A percentile compares a stretch with the other conserved stretches of the same genome.
phyloP scores from a whole-genome alignment of 2,329 filamentous ascomycete species.

The Achaetomium macrosporum region DNA sequence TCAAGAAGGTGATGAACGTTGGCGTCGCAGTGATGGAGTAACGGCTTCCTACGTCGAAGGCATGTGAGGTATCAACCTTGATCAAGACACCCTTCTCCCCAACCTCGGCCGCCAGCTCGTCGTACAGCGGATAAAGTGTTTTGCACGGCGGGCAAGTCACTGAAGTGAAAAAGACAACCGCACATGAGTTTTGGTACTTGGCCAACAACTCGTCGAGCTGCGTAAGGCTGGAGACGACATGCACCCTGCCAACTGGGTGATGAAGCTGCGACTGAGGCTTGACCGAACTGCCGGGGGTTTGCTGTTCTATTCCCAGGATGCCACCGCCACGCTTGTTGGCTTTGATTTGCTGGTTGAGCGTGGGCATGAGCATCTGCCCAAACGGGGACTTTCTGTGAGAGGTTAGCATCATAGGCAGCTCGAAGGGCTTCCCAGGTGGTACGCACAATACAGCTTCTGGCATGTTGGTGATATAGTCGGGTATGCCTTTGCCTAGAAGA shows the following conservation, averaged over 20 bases:
- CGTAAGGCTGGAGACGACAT: conserved; percentile 51
- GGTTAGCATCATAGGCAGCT: background rate
- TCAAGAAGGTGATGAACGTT: conserved; percentile 81
- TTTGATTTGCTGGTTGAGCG: conserved; percentile 50
- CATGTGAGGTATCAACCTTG: conserved; percentile 72
- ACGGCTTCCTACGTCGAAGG: conserved; percentile 55
- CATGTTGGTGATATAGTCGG: conserved; percentile 76
- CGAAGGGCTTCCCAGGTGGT: conserved; percentile 42
- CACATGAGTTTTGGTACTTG: conserved; percentile 59
- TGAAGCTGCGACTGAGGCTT: conserved; percentile 27
- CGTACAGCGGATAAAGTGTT: conserved; percentile 72
- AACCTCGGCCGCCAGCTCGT: conserved; percentile 69
- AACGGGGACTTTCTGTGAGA: conserved; percentile 23
- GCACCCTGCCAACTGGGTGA: conserved; percentile 45
- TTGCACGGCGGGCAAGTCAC: conserved; percentile 82
- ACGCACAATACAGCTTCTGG: conserved; percentile 72
- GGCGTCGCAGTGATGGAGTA: conserved; percentile 73
- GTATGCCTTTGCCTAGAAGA: conserved; percentile 80
- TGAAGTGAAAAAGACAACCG: conserved; percentile 88
- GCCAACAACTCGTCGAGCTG: conserved; percentile 57
- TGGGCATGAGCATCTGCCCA: conserved; percentile 79
- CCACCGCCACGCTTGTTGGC: conserved; percentile 44
- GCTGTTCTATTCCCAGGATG: conserved; percentile 45
- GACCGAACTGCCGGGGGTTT: conserved; percentile 23
- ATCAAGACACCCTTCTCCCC: conserved; percentile 65